These are phyloP conservation scores for Chlorella sp. DNA, from an alignment of 139 green algal species.

Conservation along the genomic window DNA sequence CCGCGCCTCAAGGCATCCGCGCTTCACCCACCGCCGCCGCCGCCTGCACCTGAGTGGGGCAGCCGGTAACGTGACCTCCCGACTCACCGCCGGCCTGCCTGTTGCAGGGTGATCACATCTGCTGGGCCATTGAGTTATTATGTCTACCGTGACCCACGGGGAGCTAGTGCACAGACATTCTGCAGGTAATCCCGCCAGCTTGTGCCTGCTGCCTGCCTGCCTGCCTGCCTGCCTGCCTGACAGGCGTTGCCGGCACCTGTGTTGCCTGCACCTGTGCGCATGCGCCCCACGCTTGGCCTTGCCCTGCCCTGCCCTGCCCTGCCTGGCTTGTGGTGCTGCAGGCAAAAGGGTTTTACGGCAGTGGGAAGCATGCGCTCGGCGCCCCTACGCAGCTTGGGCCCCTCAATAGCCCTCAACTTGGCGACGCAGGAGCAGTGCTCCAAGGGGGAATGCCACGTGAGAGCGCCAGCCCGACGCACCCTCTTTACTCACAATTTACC, in stretches of 20 bases:
- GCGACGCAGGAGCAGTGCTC: conserved; percentile 10
- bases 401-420: not conserved
- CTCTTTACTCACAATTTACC: not conserved
- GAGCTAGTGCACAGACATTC: not conserved
- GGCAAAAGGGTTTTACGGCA: not conserved
- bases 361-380: not conserved
- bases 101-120: not conserved
- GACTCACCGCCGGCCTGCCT: not conserved
- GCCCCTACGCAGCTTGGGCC: not conserved
- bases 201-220: not conserved
- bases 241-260: not conserved
- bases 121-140: not conserved
- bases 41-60: too few species aligned
- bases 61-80: not conserved
- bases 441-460: not conserved
- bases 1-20: not conserved
- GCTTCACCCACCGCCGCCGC: not conserved
- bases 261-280: not conserved
- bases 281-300: not conserved
- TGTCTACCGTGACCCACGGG: not conserved
- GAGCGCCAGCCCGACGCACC: not conserved
- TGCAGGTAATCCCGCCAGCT: not conserved
- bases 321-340: not conserved
- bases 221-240: too few species aligned
- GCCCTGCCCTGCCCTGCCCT: not conserved